Evolutionary conservation across 768 basidiomycete species (phyloP), one percentile per base, ranked within the genome.

Genomic region (Rhizopogon vulgaris): DNA sequence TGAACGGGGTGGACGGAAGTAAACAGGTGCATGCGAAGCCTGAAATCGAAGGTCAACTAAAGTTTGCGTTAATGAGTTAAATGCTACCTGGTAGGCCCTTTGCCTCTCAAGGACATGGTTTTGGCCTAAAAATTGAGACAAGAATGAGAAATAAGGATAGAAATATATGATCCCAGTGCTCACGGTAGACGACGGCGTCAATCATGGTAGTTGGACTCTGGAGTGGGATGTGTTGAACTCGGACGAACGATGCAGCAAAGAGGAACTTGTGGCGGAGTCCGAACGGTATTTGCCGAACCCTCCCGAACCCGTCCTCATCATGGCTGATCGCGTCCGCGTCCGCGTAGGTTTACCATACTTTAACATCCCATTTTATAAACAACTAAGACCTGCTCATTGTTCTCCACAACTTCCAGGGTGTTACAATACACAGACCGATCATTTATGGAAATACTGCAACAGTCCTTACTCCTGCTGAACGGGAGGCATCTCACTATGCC

Each of bases 401-500:
- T 54, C 32, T 53, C 28, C 39, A 22, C 22, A 27, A 43, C 27
- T 47, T 32, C 36, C 60, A 95, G 92, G 94, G 93, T 34, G 72
- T 94, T 38, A 87, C 81, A 57, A 90, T 98, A 48, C 83, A 83
- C 65, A 79, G 96, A 45, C 91, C 94, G 1, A 82, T 99, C 58
- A 90, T 98, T 54, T 98, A 97, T 71, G 96, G 96, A 43, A 98
- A 98, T 67, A 89, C 87, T 11, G 91, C 95, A 30, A 77, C 79
- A 1, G 82, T 92, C 50, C 68, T 99, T 55, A 85, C 82, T 0
- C 71, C 78, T 14, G 80, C 83, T 59, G 94, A 96, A 65, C 78
- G 82, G 49, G 79, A 82, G 56, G 55, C 66, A 14, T 70, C 78
- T 4, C 62, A 72, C 14, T 70, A 77, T 25, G 77, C 79, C 6